Percentiles rank a stretch among this genome's conserved stretches.
These are phyloP conservation scores for Tausonia pullulans DNA, from an alignment of 1,284 basidiomycete species.

Conservation along the genomic window DNA sequence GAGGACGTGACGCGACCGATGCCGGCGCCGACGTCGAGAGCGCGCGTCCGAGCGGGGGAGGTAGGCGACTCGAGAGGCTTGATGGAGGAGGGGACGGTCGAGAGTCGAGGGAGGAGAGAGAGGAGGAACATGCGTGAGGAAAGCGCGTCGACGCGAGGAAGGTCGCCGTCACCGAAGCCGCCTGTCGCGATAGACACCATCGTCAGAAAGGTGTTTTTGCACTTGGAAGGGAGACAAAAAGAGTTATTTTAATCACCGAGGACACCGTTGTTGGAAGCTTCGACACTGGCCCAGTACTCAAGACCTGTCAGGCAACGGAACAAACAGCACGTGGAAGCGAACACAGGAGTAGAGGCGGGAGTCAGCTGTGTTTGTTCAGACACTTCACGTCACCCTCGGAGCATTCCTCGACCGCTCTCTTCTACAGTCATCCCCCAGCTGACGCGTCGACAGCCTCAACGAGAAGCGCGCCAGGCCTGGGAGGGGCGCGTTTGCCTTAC, in stretches of 20 bases:
- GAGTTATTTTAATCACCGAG: slow-evolving; percentile 21
- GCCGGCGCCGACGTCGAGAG: slow-evolving; percentile 76
- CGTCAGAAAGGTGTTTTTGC: background rate
- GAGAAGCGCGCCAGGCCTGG: no score
- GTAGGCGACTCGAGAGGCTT: slow-evolving; percentile 23
- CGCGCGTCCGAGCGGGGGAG: slow-evolving; percentile 44
- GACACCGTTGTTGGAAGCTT: slow-evolving; percentile 38
- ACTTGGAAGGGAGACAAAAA: background rate
- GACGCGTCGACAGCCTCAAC: no score
- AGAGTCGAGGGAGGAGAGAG: slow-evolving; percentile 63
- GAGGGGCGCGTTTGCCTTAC: background rate
- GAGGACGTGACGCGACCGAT: slow-evolving; percentile 80
- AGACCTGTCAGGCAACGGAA: slow-evolving; percentile 25
- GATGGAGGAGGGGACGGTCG: slow-evolving; percentile 58
- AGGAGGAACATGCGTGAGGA: slow-evolving; percentile 77
- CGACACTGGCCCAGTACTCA: slow-evolving; percentile 37
- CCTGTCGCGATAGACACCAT: slow-evolving; percentile 17
- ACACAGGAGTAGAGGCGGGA: background rate
- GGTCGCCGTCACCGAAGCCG: slow-evolving; percentile 41
- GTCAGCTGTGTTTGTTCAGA: background rate
- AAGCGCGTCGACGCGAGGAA: slow-evolving; percentile 77
- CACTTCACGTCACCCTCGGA: background rate
- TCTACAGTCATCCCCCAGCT: no score
- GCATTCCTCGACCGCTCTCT: no score
- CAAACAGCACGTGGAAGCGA: background rate